A percentile compares a stretch with the other conserved stretches of the same genome.
phyloP scores from a whole-genome alignment of 371 early-diverging fungal species.

The Rhizoclosmatium hyalinum region DNA sequence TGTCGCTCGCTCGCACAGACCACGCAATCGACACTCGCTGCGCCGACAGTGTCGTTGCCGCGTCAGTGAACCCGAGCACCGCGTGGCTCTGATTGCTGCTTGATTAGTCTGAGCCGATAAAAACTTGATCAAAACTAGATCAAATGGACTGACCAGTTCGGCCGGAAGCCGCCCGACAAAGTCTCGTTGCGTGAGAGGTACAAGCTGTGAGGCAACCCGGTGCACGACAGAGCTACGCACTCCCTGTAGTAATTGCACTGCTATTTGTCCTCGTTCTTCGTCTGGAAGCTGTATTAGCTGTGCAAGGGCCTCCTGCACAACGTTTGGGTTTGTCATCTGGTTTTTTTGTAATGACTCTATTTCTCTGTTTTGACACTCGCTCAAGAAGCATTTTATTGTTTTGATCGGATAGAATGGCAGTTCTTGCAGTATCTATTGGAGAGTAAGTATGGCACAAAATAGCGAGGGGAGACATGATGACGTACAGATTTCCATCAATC shows the following conservation, averaged over 20 bases:
- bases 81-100: conserved; percentile 25
- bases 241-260: conserved; percentile 68
- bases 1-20: conserved; percentile 35
- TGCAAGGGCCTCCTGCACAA: no score
- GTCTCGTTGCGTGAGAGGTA: conserved; percentile 68
- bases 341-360: no score
- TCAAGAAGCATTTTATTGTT: not conserved
- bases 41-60: conserved; percentile 31
- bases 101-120: conserved; percentile 53
- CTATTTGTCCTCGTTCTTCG: conserved; percentile 58
- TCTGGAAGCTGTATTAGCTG: not conserved
- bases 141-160: conserved; percentile 61
- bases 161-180: conserved; percentile 56
- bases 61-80: conserved; percentile 42
- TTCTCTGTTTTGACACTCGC: no score
- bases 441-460: not conserved
- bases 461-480: not conserved
- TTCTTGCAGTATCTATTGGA: conserved; percentile 8
- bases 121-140: conserved; percentile 57
- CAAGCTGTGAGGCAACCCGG: conserved; percentile 60
- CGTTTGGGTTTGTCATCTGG: no score
- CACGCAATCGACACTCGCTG: conserved; percentile 29
- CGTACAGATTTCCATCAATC: conserved; percentile 22
- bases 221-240: conserved; percentile 66
- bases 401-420: conserved; percentile 10